Evolutionary conservation across 495 filamentous ascomycete species (phyloP).

Genomic region (Thermochaetoides thermophila): DNA sequence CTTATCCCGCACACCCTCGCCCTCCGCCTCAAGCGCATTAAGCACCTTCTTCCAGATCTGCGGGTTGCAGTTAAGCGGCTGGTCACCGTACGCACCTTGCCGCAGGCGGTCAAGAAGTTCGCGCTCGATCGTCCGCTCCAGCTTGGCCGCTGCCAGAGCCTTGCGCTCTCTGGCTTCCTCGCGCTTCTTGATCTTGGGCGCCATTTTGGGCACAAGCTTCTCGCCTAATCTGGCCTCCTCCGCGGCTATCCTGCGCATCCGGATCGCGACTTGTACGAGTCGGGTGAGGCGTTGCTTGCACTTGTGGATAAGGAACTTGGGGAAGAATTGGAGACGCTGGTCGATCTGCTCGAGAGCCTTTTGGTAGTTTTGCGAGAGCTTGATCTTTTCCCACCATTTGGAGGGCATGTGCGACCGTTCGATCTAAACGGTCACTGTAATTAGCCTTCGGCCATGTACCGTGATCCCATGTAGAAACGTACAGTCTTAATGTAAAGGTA

Average conservation of each 20-base stretch:
- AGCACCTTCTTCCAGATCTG: constrained; percentile 96
- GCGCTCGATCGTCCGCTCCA: constrained; percentile 90
- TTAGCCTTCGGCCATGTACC: background rate
- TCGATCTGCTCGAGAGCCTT: constrained; percentile 77
- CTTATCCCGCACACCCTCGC: constrained; percentile 71
- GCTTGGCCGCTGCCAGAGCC: constrained; percentile 83
- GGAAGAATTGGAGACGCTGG: constrained; percentile 82
- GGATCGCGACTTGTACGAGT: constrained; percentile 81
- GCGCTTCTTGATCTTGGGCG: constrained; percentile 77
- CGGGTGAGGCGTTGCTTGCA: constrained; percentile 95
- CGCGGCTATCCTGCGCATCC: constrained; percentile 65
- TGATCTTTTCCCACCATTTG: constrained; percentile 91
- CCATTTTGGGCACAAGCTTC: constrained; percentile 73
- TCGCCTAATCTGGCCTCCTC: constrained; percentile 90
- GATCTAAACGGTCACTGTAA: constrained; percentile 8
- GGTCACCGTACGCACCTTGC: constrained; percentile 88
- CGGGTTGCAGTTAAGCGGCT: constrained; percentile 86
- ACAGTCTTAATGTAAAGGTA: constrained; percentile 98
- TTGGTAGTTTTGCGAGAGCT: constrained; percentile 78
- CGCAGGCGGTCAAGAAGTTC: constrained; percentile 84
- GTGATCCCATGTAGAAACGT: constrained; percentile 7
- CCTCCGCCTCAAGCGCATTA: constrained; percentile 70
- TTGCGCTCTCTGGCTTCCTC: constrained; percentile 89
- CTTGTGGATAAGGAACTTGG: constrained; percentile 88
- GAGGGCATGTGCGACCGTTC: constrained; percentile 81